Evolutionary conservation across 768 basidiomycete species (phyloP).

Genomic region (Amanita phalloides): DNA sequence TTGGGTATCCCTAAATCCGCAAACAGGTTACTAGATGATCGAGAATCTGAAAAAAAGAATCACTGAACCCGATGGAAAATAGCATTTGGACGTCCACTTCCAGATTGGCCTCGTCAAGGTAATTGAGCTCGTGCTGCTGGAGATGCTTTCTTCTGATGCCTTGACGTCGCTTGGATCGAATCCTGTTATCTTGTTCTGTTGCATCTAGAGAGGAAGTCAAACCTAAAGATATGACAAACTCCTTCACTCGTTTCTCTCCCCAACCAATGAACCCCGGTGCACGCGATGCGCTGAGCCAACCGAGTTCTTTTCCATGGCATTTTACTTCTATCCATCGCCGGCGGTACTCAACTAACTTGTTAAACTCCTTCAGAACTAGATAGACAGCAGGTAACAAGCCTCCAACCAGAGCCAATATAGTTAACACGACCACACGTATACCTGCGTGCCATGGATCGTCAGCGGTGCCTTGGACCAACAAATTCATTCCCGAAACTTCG

Average conservation of each 20-base stretch:
- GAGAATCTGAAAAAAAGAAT: slow-evolving; percentile 4
- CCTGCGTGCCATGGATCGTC: slow-evolving; percentile 35
- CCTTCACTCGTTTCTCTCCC: slow-evolving; percentile 68
- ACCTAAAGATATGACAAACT: slow-evolving; percentile 53
- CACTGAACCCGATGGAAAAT: slow-evolving; percentile 63
- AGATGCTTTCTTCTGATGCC: slow-evolving; percentile 19
- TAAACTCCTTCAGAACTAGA: slow-evolving; percentile 57
- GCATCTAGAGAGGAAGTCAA: slow-evolving; percentile 46
- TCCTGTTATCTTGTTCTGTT: slow-evolving; percentile 17
- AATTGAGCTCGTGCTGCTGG: slow-evolving; percentile 31
- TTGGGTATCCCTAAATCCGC: slow-evolving; percentile 48
- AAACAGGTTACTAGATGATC: background rate
- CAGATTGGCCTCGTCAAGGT: slow-evolving; percentile 29
- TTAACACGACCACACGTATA: slow-evolving; percentile 57
- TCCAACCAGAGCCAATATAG: slow-evolving; percentile 49
- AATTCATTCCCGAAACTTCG: slow-evolving; percentile 20
- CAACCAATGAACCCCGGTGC: slow-evolving; percentile 63
- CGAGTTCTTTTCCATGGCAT: slow-evolving; percentile 65
- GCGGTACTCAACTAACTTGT: slow-evolving; percentile 40
- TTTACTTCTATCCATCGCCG: slow-evolving; percentile 49
- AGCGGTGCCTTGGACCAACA: slow-evolving; percentile 23
- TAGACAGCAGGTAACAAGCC: slow-evolving; percentile 55
- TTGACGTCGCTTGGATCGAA: slow-evolving; percentile 14
- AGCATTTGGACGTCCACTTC: slow-evolving; percentile 64
- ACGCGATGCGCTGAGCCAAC: slow-evolving; percentile 52